Evolutionary conservation across 2,329 filamentous ascomycete genomes (phyloP).

Genomic region (Beauveria brongniartii): DNA sequence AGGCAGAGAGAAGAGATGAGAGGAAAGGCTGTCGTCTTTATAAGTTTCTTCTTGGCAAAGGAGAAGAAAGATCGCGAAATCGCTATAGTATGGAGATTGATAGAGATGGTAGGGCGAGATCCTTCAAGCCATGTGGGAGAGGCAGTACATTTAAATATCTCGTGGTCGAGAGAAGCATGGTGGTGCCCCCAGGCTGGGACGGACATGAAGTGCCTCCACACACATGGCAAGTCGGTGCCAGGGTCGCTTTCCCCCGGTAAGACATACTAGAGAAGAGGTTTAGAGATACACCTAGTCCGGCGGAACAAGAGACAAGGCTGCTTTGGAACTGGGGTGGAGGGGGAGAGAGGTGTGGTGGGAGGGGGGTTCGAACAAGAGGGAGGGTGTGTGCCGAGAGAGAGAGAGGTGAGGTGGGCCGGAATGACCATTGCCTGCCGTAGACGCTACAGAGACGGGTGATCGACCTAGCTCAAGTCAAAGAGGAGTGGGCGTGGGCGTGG

Average conservation of each 20-base stretch:
- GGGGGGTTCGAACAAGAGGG: too few species aligned
- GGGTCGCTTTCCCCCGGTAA: background rate
- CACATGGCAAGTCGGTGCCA: background rate
- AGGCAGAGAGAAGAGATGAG: background rate
- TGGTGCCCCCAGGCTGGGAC: slow-evolving; percentile 7
- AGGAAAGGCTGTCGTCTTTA: background rate
- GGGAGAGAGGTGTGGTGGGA: background rate
- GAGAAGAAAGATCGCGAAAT: slow-evolving; percentile 5
- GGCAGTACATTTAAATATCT: slow-evolving; percentile 11
- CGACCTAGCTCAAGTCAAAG: too few species aligned
- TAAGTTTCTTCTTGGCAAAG: slow-evolving; percentile 4
- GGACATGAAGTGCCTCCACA: slow-evolving; percentile 3
- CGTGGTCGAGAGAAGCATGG: slow-evolving; percentile 3
- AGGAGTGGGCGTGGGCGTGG: too few species aligned
- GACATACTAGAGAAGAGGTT: background rate
- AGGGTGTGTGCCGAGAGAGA: background rate
- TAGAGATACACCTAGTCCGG: slow-evolving; percentile 3
- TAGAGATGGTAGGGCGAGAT: slow-evolving; percentile 12
- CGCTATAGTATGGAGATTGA: slow-evolving; percentile 6
- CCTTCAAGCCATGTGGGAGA: slow-evolving; percentile 12
- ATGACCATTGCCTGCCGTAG: too few species aligned
- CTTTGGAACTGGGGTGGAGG: background rate
- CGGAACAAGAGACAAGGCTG: slow-evolving; percentile 6
- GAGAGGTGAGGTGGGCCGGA: background rate
- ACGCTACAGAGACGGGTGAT: too few species aligned